A percentile compares a stretch with the other conserved stretches of the same genome.
Conservation (phyloP, 1,284 basidiomycete species). For the Bjerkandera adusta region DNA sequence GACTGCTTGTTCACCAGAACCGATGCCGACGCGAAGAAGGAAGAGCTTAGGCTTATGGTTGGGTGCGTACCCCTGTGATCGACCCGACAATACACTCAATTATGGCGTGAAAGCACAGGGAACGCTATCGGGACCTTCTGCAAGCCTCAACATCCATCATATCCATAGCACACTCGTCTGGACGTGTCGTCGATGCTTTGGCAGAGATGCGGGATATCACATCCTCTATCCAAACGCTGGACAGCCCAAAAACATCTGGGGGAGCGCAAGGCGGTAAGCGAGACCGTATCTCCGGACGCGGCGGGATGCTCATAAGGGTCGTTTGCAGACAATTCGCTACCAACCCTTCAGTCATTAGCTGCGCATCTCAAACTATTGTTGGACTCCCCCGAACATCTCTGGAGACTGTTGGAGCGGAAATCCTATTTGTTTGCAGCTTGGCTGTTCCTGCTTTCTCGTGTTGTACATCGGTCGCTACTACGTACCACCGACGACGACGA, state of each 20-base stretch:
- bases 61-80: constrained; percentile 63
- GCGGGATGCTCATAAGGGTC: constrained; percentile 2
- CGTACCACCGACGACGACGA: constrained; percentile 59
- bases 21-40: constrained; percentile 90
- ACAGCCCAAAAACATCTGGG: constrained; percentile 39
- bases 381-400: constrained; percentile 86
- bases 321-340: constrained; percentile 62
- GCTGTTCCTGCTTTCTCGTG: constrained; percentile 83
- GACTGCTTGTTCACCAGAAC: constrained; percentile 40
- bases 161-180: constrained; percentile 65
- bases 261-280: constrained; percentile 49
- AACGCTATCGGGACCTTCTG: constrained; percentile 91
- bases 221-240: constrained; percentile 42
- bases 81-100: constrained; percentile 25
- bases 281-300: not conserved
- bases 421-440: constrained; percentile 81
- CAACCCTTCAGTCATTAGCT: constrained; percentile 71
- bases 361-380: constrained; percentile 86
- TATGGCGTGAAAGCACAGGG: constrained; percentile 65
- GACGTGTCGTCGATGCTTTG: constrained; percentile 56
- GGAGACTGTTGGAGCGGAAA: constrained; percentile 79
- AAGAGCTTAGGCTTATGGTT: constrained; percentile 92
- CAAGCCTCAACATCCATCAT: constrained; percentile 90
- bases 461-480: constrained; percentile 70
- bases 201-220: constrained; percentile 58